Conservation (phyloP, 2,329 filamentous ascomycete species). For the Trichoderma guizhouense region DNA sequence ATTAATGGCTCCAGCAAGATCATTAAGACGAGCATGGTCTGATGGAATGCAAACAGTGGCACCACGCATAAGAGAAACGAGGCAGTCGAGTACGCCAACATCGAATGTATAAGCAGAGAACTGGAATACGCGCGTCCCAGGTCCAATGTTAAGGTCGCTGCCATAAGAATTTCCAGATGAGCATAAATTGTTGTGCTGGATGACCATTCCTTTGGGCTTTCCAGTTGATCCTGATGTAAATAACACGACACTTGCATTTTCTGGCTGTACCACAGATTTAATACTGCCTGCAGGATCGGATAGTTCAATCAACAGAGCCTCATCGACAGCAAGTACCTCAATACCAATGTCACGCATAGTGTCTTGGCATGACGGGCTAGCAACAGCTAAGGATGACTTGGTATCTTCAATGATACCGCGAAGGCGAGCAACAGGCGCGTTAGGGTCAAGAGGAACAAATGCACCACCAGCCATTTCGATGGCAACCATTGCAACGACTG, state of each 20-base stretch:
- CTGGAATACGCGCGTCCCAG: slow-evolving; percentile 19
- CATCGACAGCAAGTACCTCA: slow-evolving; percentile 12
- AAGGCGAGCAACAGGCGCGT: slow-evolving; percentile 13
- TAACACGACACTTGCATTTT: slow-evolving; percentile 11
- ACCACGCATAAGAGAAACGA: slow-evolving; percentile 21
- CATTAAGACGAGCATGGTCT: slow-evolving; percentile 21
- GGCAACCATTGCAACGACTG: slow-evolving; percentile 21
- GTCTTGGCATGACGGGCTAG: neutral
- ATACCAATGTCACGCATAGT: neutral
- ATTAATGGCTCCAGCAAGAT: slow-evolving; percentile 20
- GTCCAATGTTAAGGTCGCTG: slow-evolving; percentile 4
- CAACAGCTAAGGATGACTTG: slow-evolving; percentile 1
- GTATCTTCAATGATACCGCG: slow-evolving; percentile 11
- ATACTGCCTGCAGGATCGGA: slow-evolving; percentile 10
- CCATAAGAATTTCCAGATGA: slow-evolving; percentile 15
- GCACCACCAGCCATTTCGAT: slow-evolving; percentile 23
- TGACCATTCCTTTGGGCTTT: slow-evolving; percentile 11
- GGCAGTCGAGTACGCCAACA: slow-evolving; percentile 21
- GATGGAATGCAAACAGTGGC: slow-evolving; percentile 23
- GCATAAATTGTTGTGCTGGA: slow-evolving; percentile 17
- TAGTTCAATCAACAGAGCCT: slow-evolving; percentile 5
- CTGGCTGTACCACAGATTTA: neutral
- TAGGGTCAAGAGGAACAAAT: slow-evolving; percentile 22
- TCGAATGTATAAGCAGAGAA: slow-evolving; percentile 25
- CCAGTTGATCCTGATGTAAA: slow-evolving; percentile 18